Base-by-base conservation (phyloP, 2,329 filamentous ascomycete genomes). In the Aspergillus hortae region DNA sequence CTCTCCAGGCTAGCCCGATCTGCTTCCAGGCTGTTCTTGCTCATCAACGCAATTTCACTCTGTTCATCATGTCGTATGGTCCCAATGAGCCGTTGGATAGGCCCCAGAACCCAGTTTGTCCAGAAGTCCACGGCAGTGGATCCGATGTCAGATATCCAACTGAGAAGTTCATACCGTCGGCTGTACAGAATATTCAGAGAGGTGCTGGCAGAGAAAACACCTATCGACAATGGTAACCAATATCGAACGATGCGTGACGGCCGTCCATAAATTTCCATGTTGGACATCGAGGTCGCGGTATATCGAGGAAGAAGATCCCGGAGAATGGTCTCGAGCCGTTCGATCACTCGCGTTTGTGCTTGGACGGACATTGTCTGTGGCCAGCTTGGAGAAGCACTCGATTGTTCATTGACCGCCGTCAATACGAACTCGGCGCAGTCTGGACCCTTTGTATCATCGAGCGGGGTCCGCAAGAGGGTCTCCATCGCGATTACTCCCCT, bases 31-130 rank as follows among this genome's bases (percentile, higher is more conserved):
- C 91, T 96, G 60, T 92, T 88, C 53, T 90, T 89, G 74, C 91
- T 96, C 88, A 99, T 94, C 59, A 99, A 89, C 42, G 92, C 94
- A 58, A 99, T 92, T 67, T 97, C 92, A 66, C 90, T 96, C 60
- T 86, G 88, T 62, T 89, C 85, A 64, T 97, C 90, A 69, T 97
- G 94, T 4, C 92, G 86, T 60, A 99, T 97, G 0, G 94, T 99
- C 45, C 87, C 86, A 52, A 99, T 83, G 15, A 99, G 80, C 67
- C 90, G 92, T 61, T 84, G 84, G 1, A 85, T 79, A 0, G 94
- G 94, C 58, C 95, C 88, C 10, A 99, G 77, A 3, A 99, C 88
- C 94, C 94, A 99, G 69, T 99, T 99, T 54, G 86, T 79, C 89
- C 92, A 96, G 67, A 99, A 99, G 69, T 95, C 92, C 49, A 89